phyloP scores from a whole-genome alignment of 2,329 filamentous ascomycete genomes.

The Exserohilum rostratum region DNA sequence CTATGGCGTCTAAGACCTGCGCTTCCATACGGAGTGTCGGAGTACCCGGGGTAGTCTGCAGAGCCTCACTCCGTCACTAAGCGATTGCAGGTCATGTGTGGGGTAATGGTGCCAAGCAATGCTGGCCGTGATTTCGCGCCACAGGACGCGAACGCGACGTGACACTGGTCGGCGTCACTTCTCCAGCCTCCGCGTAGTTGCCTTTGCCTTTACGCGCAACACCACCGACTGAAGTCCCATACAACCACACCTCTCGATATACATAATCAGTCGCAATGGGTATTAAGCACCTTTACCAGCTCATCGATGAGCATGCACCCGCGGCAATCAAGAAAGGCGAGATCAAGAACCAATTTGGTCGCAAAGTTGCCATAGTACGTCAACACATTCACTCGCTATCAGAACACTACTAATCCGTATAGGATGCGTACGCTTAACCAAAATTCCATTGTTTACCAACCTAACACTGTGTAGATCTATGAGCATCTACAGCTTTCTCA shows the following conservation, averaged over 20 bases:
- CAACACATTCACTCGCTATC: not conserved
- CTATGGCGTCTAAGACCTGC: not conserved
- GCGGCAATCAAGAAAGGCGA: conserved; percentile 94
- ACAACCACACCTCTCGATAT: not conserved
- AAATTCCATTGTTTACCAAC: not conserved
- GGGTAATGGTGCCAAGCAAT: conserved; percentile 30
- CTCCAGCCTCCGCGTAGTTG: conserved; percentile 24
- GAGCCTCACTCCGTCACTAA: conserved; percentile 9
- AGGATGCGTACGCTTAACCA: conserved; percentile 54
- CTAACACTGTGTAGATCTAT: conserved; percentile 70
- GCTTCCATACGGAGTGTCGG: not conserved
- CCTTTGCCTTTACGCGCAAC: conserved; percentile 11
- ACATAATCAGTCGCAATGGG: conserved; percentile 37
- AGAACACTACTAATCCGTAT: conserved; percentile 28
- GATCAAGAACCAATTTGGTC: conserved; percentile 98
- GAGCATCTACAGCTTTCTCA: conserved; percentile 98
- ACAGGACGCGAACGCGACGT: conserved; percentile 28
- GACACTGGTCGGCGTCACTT: conserved; percentile 26
- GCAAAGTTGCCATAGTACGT: conserved; percentile 94
- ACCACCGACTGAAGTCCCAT: not conserved
- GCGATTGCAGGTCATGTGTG: conserved; percentile 10
- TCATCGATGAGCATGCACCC: conserved; percentile 80
- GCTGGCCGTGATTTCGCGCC: conserved; percentile 39
- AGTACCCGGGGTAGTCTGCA: not conserved
- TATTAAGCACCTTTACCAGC: conserved; percentile 54